Conservation (phyloP, 352 stramenopile genomes). For the Plasmopara viticola region DNA sequence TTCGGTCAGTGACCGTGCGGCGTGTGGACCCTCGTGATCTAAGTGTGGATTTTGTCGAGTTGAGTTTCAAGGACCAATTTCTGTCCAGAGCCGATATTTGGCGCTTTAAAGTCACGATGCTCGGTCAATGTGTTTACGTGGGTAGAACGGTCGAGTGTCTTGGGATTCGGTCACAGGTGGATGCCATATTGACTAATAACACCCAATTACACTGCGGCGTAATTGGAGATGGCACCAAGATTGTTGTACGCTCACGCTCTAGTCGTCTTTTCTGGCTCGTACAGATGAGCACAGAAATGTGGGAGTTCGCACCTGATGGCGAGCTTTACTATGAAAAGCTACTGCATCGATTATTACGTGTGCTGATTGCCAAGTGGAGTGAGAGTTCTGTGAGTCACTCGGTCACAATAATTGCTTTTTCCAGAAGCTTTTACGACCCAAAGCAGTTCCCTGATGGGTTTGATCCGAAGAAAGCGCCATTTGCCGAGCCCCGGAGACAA, state of each 20-base stretch:
- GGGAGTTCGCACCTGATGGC: constrained; percentile 81
- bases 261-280: constrained; percentile 97
- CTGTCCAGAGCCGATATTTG: constrained; percentile 87
- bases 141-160: constrained; percentile 60
- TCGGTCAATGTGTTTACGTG: constrained; percentile 71
- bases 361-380: constrained; percentile 82
- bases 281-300: constrained; percentile 95
- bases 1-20: constrained; percentile 47
- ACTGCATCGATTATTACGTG: constrained; percentile 63
- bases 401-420: constrained; percentile 91
- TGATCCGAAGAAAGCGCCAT: constrained; percentile 33
- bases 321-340: constrained; percentile 91
- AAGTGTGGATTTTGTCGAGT: constrained; percentile 78
- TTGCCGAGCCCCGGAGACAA: constrained; percentile 42
- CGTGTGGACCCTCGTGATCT: constrained; percentile 53
- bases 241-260: constrained; percentile 93
- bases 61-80: constrained; percentile 90
- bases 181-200: constrained; percentile 79
- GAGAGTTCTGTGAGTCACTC: constrained; percentile 83
- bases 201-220: constrained; percentile 85
- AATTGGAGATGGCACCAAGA: constrained; percentile 93
- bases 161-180: constrained; percentile 86
- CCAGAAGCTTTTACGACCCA: constrained; percentile 81
- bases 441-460: constrained; percentile 59
- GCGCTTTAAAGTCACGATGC: constrained; percentile 79